Evolutionary conservation across 2,329 filamentous ascomycete genomes (phyloP), one percentile per base, ranked within the genome.

Genomic region (Colletotrichum sp.): DNA sequence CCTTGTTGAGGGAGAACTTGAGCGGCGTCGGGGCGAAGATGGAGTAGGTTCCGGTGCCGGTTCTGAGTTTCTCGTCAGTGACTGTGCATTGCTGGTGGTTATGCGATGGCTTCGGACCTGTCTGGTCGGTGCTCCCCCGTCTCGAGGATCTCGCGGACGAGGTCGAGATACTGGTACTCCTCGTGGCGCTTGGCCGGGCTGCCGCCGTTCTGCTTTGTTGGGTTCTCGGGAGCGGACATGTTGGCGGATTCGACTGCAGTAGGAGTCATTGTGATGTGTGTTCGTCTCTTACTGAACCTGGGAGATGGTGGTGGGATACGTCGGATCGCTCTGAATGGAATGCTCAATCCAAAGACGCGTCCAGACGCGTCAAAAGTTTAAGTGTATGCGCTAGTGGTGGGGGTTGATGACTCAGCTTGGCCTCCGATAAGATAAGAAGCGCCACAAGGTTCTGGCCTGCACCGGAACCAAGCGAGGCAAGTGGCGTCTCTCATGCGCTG

Each of bases 161-260:
- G 90, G 80, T 96, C 91, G 75, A 99, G 93, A 83, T 99, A 99
- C 85, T 98, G 97, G 82, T 96, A 89, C 86, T 99, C 97, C 87
- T 98, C 96, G 81, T 98, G 95, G 36, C 38, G 80, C 80, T 28
- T 78, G 66, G 34, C 30, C 3, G 66, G 52, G 2, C 28, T 32
- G 18, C 28, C 61, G 28, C 66, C 75, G 34, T 67, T 75, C 32
- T 71, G 60, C 32, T 75, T 71, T 8, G 66, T 64, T n/a, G 62
- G 18, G 32, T 66, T 75, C 62, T 71, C 71, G 12, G 34, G 26
- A 1, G 21, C 10, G 36, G 75, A 58, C 75, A 75, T 71, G 16
- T 21, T 64, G 55, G 26, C 13, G 21, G 38, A 16, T 38, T 67
- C 62, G n/a, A 75, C 67, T 71, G 66, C 75, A 67, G 62, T 56